Evolutionary conservation across 768 basidiomycete species (phyloP), one percentile per base, ranked within the genome.

Genomic region (Podaxis mareebaensis): DNA sequence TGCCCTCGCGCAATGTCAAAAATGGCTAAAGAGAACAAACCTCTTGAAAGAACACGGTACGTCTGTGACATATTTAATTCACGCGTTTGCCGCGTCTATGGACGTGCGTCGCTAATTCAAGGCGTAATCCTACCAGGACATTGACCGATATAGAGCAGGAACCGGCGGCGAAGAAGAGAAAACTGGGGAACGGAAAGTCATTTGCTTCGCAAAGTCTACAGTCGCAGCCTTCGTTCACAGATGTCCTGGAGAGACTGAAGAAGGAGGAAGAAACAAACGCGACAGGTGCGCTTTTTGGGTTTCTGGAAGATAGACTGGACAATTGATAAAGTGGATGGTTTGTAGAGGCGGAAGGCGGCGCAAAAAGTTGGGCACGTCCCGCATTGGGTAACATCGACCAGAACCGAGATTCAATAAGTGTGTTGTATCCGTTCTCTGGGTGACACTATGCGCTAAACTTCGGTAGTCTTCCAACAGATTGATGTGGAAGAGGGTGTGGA

Each of bases 401-500:
- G 54, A 83, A 84, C 67, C 81, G 69, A 60, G 89, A 96, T 69
- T 75, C 80, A 4, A 88, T 97, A 63, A 76, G 95, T 93, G 42
- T 62, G 88, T 69, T 11, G 36, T 11, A 58, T 58, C 53, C 20
- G 20, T n/a, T 10, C 30, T 44, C 7, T 7, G 26, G 15, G 33
- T 26, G 40, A 2, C 15, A 51, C 12, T 28, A n/a, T 33, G 22
- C 40, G 48, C 22, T 64, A 11, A 63, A 52, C 46, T 12, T 26
- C 33, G 11, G 2, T 58, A 96, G 94, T 91, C 17, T 99, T 99
- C 69, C 97, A 99, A 73, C 97, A 99, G 75, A 96, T 96, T 63
- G 97, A 99, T 66, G 82, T 99, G 7, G 94, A 96, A 66, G 82
- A 84, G 22, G 54, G 61, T 15, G 54, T 63, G 33, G 61, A 63